Conservation (phyloP, 164 flowering plant genomes). For the Sextonia rubra region DNA sequence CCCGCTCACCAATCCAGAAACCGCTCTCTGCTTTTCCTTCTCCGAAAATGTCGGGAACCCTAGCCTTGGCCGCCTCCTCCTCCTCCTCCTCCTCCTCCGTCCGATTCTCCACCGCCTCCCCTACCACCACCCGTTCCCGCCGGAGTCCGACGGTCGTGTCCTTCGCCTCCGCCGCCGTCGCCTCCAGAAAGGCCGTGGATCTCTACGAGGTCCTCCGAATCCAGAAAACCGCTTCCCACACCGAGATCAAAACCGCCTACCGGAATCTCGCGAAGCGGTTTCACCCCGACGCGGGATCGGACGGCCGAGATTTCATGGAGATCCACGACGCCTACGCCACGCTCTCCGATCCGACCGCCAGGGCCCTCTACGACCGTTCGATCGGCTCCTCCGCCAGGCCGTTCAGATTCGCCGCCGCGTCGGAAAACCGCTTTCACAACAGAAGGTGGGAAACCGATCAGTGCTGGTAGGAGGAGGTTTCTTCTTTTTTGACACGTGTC, state of each 20-base stretch:
- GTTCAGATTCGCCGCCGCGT: background rate
- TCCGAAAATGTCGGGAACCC: conserved; percentile 12
- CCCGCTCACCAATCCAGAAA: background rate
- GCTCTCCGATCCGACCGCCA: conserved; percentile 68
- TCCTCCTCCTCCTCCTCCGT: conserved; percentile 6
- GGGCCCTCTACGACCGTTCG: conserved; percentile 43
- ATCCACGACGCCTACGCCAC: conserved; percentile 71
- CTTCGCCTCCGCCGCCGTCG: background rate
- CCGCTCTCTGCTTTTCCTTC: background rate
- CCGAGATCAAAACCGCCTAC: conserved; percentile 68
- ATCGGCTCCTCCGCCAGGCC: conserved; percentile 1
- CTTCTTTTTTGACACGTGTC: background rate
- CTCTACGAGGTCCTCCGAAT: conserved; percentile 59
- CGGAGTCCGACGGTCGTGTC: background rate
- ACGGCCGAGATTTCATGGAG: conserved; percentile 58
- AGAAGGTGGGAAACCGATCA: conserved; percentile 86
- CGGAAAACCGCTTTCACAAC: conserved; percentile 13
- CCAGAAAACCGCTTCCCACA: conserved; percentile 35
- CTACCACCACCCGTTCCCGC: background rate
- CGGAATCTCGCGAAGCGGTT: conserved; percentile 54
- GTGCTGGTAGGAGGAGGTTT: conserved; percentile 53
- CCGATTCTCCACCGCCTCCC: background rate
- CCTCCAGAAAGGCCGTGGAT: conserved; percentile 8
- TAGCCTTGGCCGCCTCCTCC: background rate
- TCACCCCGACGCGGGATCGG: conserved; percentile 61